Base-by-base conservation (phyloP, 2,329 filamentous ascomycete species). In the Claviceps sp. region DNA sequence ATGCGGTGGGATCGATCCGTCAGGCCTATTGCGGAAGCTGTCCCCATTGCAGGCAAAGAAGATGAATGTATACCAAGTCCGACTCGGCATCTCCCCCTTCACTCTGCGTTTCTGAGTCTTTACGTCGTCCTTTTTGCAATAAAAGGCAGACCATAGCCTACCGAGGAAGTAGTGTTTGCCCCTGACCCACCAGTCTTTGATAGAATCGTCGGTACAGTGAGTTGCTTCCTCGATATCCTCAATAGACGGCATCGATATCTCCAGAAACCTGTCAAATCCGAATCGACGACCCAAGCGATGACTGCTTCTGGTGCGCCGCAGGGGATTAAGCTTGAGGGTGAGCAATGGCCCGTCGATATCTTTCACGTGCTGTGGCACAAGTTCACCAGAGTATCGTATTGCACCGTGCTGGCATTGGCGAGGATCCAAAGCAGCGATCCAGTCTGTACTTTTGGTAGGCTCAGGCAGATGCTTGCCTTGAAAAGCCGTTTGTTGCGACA, bases 231-330 rank as follows among this genome's bases (percentile, higher is more conserved):
- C 58, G 2, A 63, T 56, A 2, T 58, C 62, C 1, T 59, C 63
- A 0, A 71, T 66, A 0, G 68, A 68, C 0, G 79, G 78, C 5
- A 82, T 66, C 4, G 71, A 60, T 0, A 83, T 52, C 50, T 82
- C 77, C 1, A 83, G 54, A 45, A 82, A 82, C 0, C 80, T 70
- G 55, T 83, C 79, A 0, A 72, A 63, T 0, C 80, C 79, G 55
- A 80, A 81, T 4, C 72, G 73, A 13, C 80, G 72, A 20, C 66
- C 65, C 0, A 83, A 61, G 1, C 80, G 74, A 60, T 79, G 71
- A 0, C 73, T 66, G 2, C 68, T 59, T 26, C 79, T 75, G 1
- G 80, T 59, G 9, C 64, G 29, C 29, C 29, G 67, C 1, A 81
- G 58, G 0, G 76, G 72, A 2, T 71, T 65, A 9, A 83, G 66